Base-by-base conservation (phyloP, 495 filamentous ascomycete species). In the Monascus purpureus region DNA sequence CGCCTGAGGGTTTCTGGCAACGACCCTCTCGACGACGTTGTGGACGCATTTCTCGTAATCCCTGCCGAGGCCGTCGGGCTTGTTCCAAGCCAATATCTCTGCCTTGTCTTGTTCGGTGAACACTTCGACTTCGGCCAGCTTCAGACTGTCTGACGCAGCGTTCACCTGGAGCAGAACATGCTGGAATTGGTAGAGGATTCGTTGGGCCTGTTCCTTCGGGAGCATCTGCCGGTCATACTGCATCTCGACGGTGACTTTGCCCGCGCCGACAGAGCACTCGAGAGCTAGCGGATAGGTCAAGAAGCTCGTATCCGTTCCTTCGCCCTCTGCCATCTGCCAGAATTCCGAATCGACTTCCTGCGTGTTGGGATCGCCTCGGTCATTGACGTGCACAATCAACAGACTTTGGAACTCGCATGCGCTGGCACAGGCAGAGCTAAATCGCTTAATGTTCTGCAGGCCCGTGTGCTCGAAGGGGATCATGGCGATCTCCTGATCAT, bases 321-420 rank as follows among this genome's bases (percentile, higher is more conserved):
- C 25, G 5, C 19, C 17, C 12, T 33, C 16, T 15, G 15, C 20
- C n/a, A 23, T 7, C 13, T 15, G 16, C 29, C 15, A 25, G 17
- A 25, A 15, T 2, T 35, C 12, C 2, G 68, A 67, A 28, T 59
- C 47, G 28, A 56, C 46, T 2, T 67, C 58, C 23, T 73, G 70
- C 26, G 5, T 13, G 7, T 7, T 13, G 6, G 26, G 26, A n/a
- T 36, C 40, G 1, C 59, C 49, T 28, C n/a, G n/a, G n/a, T n/a
- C n/a, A n/a, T n/a, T n/a, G n/a, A n/a, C n/a, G n/a, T 68, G 60
- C 9, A 73, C 50, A 4, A 61, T 52, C 2, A 72, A 45, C 18
- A 73, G 33, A 36, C 51, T 67, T 29, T 65, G 57, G 36, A 77
- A 62, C 27, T 71, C 59, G 34, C 65, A 71, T 4, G 70, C 73